These are phyloP conservation scores for Prunus salicina DNA, from an alignment of 306 rosid species.

Conservation along the genomic window DNA sequence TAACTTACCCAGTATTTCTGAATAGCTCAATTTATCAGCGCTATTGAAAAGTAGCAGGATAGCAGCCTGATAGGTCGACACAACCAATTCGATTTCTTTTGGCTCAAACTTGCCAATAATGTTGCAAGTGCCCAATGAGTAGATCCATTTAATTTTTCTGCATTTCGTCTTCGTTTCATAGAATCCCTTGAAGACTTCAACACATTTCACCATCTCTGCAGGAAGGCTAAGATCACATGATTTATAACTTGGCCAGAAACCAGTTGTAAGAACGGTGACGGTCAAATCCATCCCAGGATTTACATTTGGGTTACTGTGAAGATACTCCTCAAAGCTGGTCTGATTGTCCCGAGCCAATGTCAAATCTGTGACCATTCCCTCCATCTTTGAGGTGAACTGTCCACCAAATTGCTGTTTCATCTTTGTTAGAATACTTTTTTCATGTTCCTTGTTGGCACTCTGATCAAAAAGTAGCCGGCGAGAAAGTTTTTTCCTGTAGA, in stretches of 20 bases:
- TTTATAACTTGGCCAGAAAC: slow-evolving; percentile 82
- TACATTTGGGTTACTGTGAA: slow-evolving; percentile 36
- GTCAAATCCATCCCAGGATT: slow-evolving; percentile 67
- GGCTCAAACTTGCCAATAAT: slow-evolving; percentile 59
- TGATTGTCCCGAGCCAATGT: slow-evolving; percentile 62
- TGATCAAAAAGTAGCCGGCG: slow-evolving; percentile 70
- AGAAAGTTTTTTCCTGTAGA: slow-evolving; percentile 83
- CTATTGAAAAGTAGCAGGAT: slow-evolving; percentile 59
- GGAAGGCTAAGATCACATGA: slow-evolving; percentile 71
- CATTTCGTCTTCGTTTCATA: slow-evolving; percentile 54
- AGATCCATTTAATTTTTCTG: slow-evolving; percentile 73
- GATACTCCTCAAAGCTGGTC: slow-evolving; percentile 57
- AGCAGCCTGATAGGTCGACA: slow-evolving; percentile 80
- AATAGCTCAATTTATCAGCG: slow-evolving; percentile 57
- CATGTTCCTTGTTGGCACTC: slow-evolving; percentile 68
- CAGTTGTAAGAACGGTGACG: slow-evolving; percentile 70
- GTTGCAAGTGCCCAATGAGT: slow-evolving; percentile 70
- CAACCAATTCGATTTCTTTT: slow-evolving; percentile 64
- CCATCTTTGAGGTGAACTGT: slow-evolving; percentile 82
- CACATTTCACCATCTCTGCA: slow-evolving; percentile 67
- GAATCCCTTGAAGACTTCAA: slow-evolving; percentile 63
- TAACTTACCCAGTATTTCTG: slow-evolving; percentile 62
- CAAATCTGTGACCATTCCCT: slow-evolving; percentile 77
- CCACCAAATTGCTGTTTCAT: slow-evolving; percentile 73
- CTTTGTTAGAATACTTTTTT: slow-evolving; percentile 55